phyloP scores from a whole-genome alignment of 2,329 filamentous ascomycete species.

The Penicillium rolfsii region DNA sequence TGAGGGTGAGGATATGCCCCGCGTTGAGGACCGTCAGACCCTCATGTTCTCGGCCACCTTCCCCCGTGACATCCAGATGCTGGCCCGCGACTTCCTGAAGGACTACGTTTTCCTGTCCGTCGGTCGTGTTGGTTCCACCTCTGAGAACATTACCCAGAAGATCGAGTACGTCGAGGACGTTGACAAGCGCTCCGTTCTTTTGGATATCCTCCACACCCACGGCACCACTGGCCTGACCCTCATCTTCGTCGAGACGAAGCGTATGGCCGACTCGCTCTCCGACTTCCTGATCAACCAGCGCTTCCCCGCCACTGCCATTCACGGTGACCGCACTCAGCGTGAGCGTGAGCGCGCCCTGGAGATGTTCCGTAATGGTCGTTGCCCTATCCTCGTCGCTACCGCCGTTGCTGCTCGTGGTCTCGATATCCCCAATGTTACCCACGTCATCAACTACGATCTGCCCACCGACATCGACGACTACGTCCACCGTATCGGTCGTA shows the following conservation, averaged over 20 bases:
- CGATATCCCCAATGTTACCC: slow-evolving; percentile 94
- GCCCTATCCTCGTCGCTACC: slow-evolving; percentile 94
- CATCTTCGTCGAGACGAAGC: slow-evolving; percentile 99
- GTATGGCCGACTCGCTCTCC: slow-evolving; percentile 96
- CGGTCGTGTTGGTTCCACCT: slow-evolving; percentile 96
- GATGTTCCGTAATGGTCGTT: slow-evolving; percentile 94
- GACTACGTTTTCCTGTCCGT: slow-evolving; percentile 99
- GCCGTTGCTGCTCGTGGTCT: slow-evolving; percentile 90
- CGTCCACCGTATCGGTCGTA: slow-evolving; percentile 99
- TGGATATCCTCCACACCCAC: slow-evolving; percentile 96
- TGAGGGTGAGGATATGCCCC: slow-evolving; percentile 96
- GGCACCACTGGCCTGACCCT: slow-evolving; percentile 79
- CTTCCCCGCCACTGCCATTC: slow-evolving; percentile 97
- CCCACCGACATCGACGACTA: slow-evolving; percentile 99
- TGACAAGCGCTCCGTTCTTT: slow-evolving; percentile 96
- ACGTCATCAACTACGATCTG: slow-evolving; percentile 99
- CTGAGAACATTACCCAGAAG: slow-evolving; percentile 99
- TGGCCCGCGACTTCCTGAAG: slow-evolving; percentile 97
- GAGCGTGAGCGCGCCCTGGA: slow-evolving; percentile 97
- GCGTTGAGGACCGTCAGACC: slow-evolving; percentile 81
- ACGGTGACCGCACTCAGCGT: slow-evolving; percentile 96
- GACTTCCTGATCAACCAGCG: slow-evolving; percentile 99
- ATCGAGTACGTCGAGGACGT: slow-evolving; percentile 95
- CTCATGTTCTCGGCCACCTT: slow-evolving; percentile 99
- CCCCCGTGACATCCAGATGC: slow-evolving; percentile 98